Conservation (phyloP, 164 flowering plant species). For the Warburgia ugandensis region DNA sequence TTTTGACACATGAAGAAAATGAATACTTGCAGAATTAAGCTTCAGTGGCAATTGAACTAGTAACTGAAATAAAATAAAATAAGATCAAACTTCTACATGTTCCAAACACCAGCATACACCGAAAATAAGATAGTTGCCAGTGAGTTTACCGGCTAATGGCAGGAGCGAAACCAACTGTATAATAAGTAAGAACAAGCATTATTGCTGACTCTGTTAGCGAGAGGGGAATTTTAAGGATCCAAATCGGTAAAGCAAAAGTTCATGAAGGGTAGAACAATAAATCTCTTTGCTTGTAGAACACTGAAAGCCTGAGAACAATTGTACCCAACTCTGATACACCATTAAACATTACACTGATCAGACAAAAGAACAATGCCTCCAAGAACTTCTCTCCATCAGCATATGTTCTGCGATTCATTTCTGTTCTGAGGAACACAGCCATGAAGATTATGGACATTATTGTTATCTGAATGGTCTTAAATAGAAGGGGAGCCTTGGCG, state of each 20-base stretch:
- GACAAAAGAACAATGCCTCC: slow-evolving; percentile 56
- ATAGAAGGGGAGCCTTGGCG: no score
- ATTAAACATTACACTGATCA: slow-evolving; percentile 56
- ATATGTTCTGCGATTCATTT: slow-evolving; percentile 31
- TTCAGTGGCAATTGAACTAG: no score
- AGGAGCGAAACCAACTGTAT: slow-evolving; percentile 51
- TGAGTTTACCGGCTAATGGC: slow-evolving; percentile 32
- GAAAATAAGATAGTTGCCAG: neutral
- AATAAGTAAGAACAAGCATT: slow-evolving; percentile 46
- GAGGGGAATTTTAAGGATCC: slow-evolving; percentile 46
- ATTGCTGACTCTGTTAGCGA: slow-evolving; percentile 49
- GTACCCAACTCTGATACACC: slow-evolving; percentile 54
- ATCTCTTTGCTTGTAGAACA: slow-evolving; percentile 60
- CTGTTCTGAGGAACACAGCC: slow-evolving; percentile 51
- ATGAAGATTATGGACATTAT: slow-evolving; percentile 41
- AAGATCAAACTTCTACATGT: no score
- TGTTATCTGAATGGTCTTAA: slow-evolving; percentile 50
- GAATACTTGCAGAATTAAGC: no score
- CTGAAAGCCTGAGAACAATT: slow-evolving; percentile 51
- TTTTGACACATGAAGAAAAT: no score
- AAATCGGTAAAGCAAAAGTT: slow-evolving; percentile 58
- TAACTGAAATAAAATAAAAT: no score
- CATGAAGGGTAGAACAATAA: slow-evolving; percentile 52
- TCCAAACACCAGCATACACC: no score
- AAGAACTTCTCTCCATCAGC: slow-evolving; percentile 39